A percentile compares a stretch with the other conserved stretches of the same genome.
Conservation (phyloP, 1,284 basidiomycete genomes). For the Moesziomyces globuligerus region DNA sequence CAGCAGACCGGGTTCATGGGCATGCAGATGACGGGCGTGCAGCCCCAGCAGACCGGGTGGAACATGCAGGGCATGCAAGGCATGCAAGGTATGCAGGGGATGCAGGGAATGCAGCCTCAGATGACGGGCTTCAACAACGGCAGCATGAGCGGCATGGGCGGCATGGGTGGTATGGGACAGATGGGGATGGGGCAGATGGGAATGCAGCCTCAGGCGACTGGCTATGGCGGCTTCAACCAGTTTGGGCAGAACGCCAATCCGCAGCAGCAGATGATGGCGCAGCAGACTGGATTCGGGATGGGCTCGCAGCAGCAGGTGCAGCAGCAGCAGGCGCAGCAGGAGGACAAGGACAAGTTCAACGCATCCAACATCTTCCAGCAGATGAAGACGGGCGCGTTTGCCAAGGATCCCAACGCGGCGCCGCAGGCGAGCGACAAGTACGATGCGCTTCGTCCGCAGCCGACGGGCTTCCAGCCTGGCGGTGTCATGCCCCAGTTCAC, state of each 20-base stretch:
- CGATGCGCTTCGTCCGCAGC: constrained; percentile 65
- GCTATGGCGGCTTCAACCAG: constrained; percentile 16
- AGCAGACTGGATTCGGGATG: constrained; percentile 53
- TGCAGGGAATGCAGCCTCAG: constrained; percentile 48
- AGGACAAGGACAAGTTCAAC: constrained; percentile 56
- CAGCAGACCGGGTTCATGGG: constrained; percentile 46
- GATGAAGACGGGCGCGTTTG: constrained; percentile 62
- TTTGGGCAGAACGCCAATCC: constrained; percentile 31
- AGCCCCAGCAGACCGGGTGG: constrained; percentile 53
- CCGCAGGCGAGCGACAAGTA: constrained; percentile 63
- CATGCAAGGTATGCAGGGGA: constrained; percentile 40
- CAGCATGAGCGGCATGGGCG: neutral
- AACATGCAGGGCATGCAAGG: constrained; percentile 23
- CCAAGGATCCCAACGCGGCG: constrained; percentile 48
- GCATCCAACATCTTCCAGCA: constrained; percentile 63
- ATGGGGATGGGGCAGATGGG: constrained; percentile 36
- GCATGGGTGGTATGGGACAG: constrained; percentile 24
- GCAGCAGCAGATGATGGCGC: constrained; percentile 47
- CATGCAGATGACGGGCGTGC: constrained; percentile 51
- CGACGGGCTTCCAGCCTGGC: constrained; percentile 64
- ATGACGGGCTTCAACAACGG: constrained; percentile 42
- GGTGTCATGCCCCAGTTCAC: constrained; percentile 59
- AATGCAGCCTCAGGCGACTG: constrained; percentile 45
- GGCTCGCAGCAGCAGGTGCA: constrained; percentile 49
- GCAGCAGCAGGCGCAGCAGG: constrained; percentile 35